Base-by-base conservation (phyloP, 2,329 filamentous ascomycete genomes). In the Oidium heveae region DNA sequence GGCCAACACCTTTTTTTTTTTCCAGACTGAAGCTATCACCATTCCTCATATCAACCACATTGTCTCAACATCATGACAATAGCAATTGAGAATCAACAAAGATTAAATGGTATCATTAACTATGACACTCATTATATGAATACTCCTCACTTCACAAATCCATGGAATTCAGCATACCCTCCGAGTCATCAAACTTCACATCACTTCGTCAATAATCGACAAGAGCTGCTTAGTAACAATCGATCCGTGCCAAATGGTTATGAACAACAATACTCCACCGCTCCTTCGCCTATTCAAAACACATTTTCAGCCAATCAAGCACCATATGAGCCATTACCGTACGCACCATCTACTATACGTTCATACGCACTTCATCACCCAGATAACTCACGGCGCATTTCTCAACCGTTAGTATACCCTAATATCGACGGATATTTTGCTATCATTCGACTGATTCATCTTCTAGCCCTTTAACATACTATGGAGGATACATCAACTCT, bases 71-170 rank as follows among this genome's bases (percentile, higher is more conserved):
- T 60, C 58, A 94, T 94, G 87, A 91, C 86, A 71, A 94, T 94
- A 86, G 85, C 88, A 69, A 79, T 94, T 73, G 86, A 94, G 72
- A 79, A 80, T 65, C 84, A 87, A 68, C 86, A 89, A 71, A 85
- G 80, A 72, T 85, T 83, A 71, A 84, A 76, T 66, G 50, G 15
- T 22, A 69, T 64, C 58, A 75, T 94, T 72, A 79, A 78, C 68
- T 91, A 89, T 73, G 85, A 89, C 67, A 80, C 87, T 74, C 79
- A 84, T 62, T 86, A 85, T 69, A 69, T 72, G 57, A 67, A 69
- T 61, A 58, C 64, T 57, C 79, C 84, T 59, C 83, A 91, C 60
- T 95, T 95, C 72, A 87, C 83, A 64, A 91, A 95, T 68, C 87
- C 87, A 44, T 95, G 88, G 88, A 73, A 72, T 51, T 76, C 84